phyloP scores from a whole-genome alignment of 2,329 filamentous ascomycete genomes.

The Penicillium sp. region DNA sequence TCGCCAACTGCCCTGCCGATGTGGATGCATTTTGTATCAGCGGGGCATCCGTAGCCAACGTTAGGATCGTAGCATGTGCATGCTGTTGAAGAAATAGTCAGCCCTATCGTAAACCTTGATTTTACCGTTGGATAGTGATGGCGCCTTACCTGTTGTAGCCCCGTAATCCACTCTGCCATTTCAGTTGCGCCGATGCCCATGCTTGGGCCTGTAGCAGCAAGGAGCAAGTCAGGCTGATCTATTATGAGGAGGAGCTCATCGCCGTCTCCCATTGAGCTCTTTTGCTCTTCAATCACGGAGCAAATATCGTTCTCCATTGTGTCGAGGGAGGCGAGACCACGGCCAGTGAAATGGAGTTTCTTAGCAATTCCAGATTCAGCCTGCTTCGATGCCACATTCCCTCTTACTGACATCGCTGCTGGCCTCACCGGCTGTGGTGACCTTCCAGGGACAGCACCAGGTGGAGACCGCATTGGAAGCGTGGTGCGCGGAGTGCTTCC shows the following conservation, averaged over 20 bases:
- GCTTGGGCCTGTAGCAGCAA: constrained; percentile 57
- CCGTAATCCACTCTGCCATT: constrained; percentile 58
- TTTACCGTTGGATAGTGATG: background rate
- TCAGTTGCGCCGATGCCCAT: constrained; percentile 44
- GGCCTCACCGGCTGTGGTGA: constrained; percentile 18
- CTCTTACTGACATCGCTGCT: constrained; percentile 2
- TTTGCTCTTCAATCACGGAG: constrained; percentile 34
- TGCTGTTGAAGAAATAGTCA: constrained; percentile 43
- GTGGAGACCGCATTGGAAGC: constrained; percentile 30
- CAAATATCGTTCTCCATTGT: constrained; percentile 37
- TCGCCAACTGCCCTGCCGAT: constrained; percentile 49
- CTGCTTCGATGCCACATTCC: constrained; percentile 15
- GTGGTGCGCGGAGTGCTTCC: constrained; percentile 23
- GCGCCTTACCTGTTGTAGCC: constrained; percentile 61
- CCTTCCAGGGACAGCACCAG: constrained; percentile 25
- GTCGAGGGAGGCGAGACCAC: constrained; percentile 33
- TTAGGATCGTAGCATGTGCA: constrained; percentile 65
- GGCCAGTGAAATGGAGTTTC: constrained; percentile 32
- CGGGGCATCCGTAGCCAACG: constrained; percentile 70
- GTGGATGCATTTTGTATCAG: constrained; percentile 55
- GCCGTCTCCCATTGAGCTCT: constrained; percentile 25
- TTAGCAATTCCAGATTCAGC: constrained; percentile 24
- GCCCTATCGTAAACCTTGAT: constrained; percentile 1
- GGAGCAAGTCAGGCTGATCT: constrained; percentile 64
- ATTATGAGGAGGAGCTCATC: constrained; percentile 57